These are phyloP conservation scores for Diplocarpon rosae DNA, from an alignment of 2,329 filamentous ascomycete species.

Conservation along the genomic window DNA sequence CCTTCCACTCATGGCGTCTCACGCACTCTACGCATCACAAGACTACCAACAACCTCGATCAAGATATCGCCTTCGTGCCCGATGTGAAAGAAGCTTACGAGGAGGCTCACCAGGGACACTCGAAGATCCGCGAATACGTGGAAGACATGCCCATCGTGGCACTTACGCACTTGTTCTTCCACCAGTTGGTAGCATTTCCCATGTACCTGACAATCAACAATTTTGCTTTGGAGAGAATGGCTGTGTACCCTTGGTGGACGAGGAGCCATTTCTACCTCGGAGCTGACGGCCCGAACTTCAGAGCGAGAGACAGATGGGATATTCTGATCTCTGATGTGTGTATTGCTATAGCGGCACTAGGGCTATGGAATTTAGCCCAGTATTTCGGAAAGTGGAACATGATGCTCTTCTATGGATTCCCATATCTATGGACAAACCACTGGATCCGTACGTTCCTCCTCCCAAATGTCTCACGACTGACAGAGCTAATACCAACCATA, in stretches of 20 bases:
- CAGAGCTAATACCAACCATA: constrained; percentile 25
- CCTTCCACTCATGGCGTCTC: constrained; percentile 63
- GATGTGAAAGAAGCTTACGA: constrained; percentile 28
- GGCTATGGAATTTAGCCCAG: constrained; percentile 27
- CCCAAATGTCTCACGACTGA: neutral
- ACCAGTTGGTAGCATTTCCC: constrained; percentile 54
- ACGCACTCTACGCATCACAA: constrained; percentile 59
- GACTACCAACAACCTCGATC: constrained; percentile 54
- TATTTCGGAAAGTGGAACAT: constrained; percentile 43
- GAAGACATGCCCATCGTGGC: constrained; percentile 52
- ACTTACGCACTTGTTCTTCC: constrained; percentile 40
- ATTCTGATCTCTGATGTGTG: constrained; percentile 51
- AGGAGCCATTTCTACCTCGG: constrained; percentile 41
- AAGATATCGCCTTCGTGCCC: constrained; percentile 55
- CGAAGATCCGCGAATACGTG: constrained; percentile 32
- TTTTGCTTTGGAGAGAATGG: constrained; percentile 18
- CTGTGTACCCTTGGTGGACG: constrained; percentile 16
- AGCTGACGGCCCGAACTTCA: constrained; percentile 48
- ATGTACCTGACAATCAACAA: constrained; percentile 49
- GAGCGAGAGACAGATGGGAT: constrained; percentile 39
- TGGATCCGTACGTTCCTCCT: constrained; percentile 44
- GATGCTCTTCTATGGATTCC: constrained; percentile 50
- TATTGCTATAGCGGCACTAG: constrained; percentile 37
- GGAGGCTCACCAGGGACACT: constrained; percentile 8
- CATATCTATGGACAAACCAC: constrained; percentile 60